Evolutionary conservation across 331 rosid species (phyloP), one percentile per base, ranked within the genome.

Genomic region (Quercus phellos): DNA sequence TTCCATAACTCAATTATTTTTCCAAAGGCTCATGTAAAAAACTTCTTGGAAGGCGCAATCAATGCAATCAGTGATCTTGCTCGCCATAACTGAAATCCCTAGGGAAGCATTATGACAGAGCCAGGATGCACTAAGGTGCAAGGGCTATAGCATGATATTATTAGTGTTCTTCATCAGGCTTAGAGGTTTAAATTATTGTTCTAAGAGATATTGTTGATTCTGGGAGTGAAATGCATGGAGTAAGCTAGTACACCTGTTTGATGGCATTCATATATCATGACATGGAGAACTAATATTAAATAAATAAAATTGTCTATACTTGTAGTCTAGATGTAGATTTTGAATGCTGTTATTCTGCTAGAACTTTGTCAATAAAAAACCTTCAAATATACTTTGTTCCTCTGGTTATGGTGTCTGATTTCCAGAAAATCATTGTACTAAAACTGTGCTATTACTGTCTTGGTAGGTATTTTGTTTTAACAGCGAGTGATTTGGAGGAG

Each of bases 381-480:
- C 22, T 30, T 17, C 5, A 64, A 64, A 64, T 32, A 30, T 64
- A 60, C 24, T 66, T 29, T 51, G 50, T 21, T 22, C 38, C 68
- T 73, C 18, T 79, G 75, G 30, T 27, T 26, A 46, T 51, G 16
- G 35, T 72, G 75, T 51, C 8, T 8, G 11, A 50, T 30, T 51
- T 79, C 24, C n/a, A 8, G 46, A 74, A 34, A 21, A 50, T 13
- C 78, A 14, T 38, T 77, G 69, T 46, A 59, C 68, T 74, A 81
- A 71, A 77, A 70, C 54, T 76, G 19, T 64, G 78, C 68, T 74
- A 19, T 75, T 87, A 50, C 66, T 72, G 71, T 59, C 79, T 53
- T 58, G 30, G 79, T 93, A 94, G 98, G 91, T 94, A 94, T 79
- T 94, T 92, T 87, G 97, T 94, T 82, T 88, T 94, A 73, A 84